Conservation (phyloP, 805 yeast genomes). For the Candida rishiriensis region DNA sequence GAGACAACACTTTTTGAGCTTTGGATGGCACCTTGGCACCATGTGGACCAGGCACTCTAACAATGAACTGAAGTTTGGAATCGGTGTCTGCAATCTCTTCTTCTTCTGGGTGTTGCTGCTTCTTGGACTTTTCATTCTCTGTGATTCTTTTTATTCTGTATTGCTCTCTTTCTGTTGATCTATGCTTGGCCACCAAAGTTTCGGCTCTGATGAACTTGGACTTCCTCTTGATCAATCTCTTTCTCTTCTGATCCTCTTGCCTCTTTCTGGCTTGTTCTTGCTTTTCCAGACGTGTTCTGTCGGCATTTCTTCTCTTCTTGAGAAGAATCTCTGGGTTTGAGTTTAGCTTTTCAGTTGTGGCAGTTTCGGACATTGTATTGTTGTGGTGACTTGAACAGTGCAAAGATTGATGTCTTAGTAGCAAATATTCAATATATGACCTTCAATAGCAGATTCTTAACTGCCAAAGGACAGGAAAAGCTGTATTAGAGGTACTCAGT, state of each 20-base stretch:
- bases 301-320: slow-evolving; percentile 75
- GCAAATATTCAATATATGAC: too few species aligned
- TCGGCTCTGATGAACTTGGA: slow-evolving; percentile 70
- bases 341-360: slow-evolving; percentile 39
- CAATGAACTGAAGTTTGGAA: slow-evolving; percentile 55
- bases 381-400: too few species aligned
- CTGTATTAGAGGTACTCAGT: too few species aligned
- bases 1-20: slow-evolving; percentile 52
- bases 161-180: slow-evolving; percentile 62
- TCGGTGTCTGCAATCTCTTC: slow-evolving; percentile 27
- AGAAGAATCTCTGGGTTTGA: slow-evolving; percentile 74
- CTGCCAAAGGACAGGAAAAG: too few species aligned
- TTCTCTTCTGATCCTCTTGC: slow-evolving; percentile 40
- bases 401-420: too few species aligned
- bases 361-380: too few species aligned
- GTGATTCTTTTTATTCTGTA: slow-evolving; percentile 63
- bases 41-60: slow-evolving; percentile 62
- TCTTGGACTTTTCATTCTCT: slow-evolving; percentile 42
- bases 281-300: slow-evolving; percentile 65
- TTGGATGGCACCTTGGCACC: slow-evolving; percentile 64
- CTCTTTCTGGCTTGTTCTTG: slow-evolving; percentile 59
- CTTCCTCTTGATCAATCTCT: slow-evolving; percentile 39
- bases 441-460: too few species aligned
- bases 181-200: slow-evolving; percentile 59
- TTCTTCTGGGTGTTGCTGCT: slow-evolving; percentile 19